These are phyloP conservation scores for Lithohypha guttulata DNA, from an alignment of 2,329 filamentous ascomycete species.

Conservation along the genomic window DNA sequence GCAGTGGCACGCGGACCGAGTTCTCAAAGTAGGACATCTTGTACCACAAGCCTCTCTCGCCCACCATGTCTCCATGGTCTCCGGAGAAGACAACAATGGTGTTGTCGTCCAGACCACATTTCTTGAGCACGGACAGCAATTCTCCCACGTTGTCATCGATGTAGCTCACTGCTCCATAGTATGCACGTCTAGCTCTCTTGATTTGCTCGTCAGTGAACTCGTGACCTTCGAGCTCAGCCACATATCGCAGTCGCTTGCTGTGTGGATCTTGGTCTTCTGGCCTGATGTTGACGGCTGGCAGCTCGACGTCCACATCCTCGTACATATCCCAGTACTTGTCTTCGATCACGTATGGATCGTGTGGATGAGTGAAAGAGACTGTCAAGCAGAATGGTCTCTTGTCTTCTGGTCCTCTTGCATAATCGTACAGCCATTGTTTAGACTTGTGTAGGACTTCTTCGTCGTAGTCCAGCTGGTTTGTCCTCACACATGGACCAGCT, in stretches of 20 bases:
- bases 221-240: slow-evolving; percentile 76
- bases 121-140: slow-evolving; percentile 64
- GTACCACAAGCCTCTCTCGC: slow-evolving; percentile 83
- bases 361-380: slow-evolving; percentile 85
- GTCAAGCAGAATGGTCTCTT: slow-evolving; percentile 77
- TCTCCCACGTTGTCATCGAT: slow-evolving; percentile 87
- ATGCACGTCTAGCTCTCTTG: slow-evolving; percentile 72
- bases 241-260: slow-evolving; percentile 74
- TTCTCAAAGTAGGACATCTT: slow-evolving; percentile 97
- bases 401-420: slow-evolving; percentile 63
- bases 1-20: slow-evolving; percentile 76
- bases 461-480: slow-evolving; percentile 92
- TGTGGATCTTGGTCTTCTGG: slow-evolving; percentile 75
- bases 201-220: slow-evolving; percentile 77
- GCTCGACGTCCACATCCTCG: slow-evolving; percentile 73
- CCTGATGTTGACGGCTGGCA: slow-evolving; percentile 63
- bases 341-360: slow-evolving; percentile 91
- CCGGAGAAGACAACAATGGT: slow-evolving; percentile 88
- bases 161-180: slow-evolving; percentile 88
- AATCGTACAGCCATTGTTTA: slow-evolving; percentile 80
- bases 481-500: slow-evolving; percentile 76
- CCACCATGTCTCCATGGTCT: slow-evolving; percentile 93
- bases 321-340: slow-evolving; percentile 90
- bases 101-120: slow-evolving; percentile 69
- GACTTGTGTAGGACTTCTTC: slow-evolving; percentile 92